Evolutionary conservation across 2,329 filamentous ascomycete genomes (phyloP), one percentile per base, ranked within the genome.

Genomic region (Samsoniella hepiali): DNA sequence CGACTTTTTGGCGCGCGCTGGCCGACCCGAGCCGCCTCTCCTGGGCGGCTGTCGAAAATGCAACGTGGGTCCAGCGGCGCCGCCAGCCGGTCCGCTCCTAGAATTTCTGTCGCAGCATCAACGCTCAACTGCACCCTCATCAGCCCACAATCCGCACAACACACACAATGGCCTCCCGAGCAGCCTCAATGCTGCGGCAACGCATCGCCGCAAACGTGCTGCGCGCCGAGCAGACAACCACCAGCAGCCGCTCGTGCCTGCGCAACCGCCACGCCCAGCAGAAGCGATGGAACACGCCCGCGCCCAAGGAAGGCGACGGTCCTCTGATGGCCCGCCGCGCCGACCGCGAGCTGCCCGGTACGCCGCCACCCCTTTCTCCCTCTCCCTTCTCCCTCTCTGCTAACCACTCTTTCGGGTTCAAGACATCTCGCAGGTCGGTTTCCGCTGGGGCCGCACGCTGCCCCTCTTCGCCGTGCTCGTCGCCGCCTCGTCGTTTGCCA

Each of bases 401-500:
- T 67, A 63, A 68, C 66, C 10, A 11, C 3, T 27, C 17, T 36
- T 2, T 13, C 17, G 27, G 7, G 29, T 3, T 6, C 7, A 47
- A 80, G 79, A 80, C 67, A 71, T 82, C 64, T 71, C 77, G 61
- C 73, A 77, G 63, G 73, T 76, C 63, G 73, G 72, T 56, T 85
- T 86, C 73, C 81, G 82, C 69, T 93, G 90, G 90, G 74, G 82
- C 62, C 84, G 85, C 69, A 92, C 91, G 1, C 77, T 97, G 40
- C 94, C 94, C 61, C 79, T 96, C 74, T 98, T 98, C 83, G 74
- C 89, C 60, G 76, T 84, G 67, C 80, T 91, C 67, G 86, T 97
- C 69, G 84, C 85, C 56, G 81, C 83, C 62, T 89, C 88, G 68
- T 88, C 88, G 68, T 79, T 96, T 65, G 91, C 90, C 69, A 97